Evolutionary conservation across 139 green algal genomes (phyloP), one percentile per base, ranked within the genome.

Genomic region (Axilococcus clingmanii): DNA sequence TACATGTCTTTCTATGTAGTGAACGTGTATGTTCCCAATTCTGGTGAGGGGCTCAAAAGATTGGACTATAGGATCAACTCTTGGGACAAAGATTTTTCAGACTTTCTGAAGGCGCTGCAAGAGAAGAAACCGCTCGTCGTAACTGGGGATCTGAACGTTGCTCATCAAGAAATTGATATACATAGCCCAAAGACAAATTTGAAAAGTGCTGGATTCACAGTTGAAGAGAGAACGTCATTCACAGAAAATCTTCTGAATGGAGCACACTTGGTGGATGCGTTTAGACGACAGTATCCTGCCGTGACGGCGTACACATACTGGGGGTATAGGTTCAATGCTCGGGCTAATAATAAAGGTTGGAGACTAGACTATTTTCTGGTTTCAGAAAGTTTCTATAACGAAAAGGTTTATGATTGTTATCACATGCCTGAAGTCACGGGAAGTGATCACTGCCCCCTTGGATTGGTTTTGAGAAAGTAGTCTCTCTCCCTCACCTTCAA

Each of bases 301-400:
- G 15, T 57, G 12, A 14, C 43, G 33, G 49, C 30, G 2, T 90
- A 90, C 70, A 90, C 78, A 2, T 89, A 86, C 63, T 90, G 71
- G 65, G 67, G 52, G 1, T 77, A 77, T 53, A 45, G 57, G 19
- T 63, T 69, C 40, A 74, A 74, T 38, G 30, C 37, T 9, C 49
- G 72, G 2, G 67, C 53, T 24, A 61, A 66, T 32, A 78, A 77
- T 51, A 72, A 59, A 23, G 82, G 82, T 12, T 91, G 82, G 82
- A 60, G 82, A 8, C 54, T 91, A 25, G 82, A 91, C 52, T 88
- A 88, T 55, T 85, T 80, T 24, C 43, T 91, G 55, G 78, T 81
- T 19, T 61, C 71, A 4, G 30, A 57, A 22, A 34, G 45, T 8
- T 45, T 80, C 27, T n/a, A n/a, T n/a, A 9, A 43, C 19, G 29